Conservation (phyloP, 1,284 basidiomycete genomes). For the Ceratorhiza oryzae-sativae region DNA sequence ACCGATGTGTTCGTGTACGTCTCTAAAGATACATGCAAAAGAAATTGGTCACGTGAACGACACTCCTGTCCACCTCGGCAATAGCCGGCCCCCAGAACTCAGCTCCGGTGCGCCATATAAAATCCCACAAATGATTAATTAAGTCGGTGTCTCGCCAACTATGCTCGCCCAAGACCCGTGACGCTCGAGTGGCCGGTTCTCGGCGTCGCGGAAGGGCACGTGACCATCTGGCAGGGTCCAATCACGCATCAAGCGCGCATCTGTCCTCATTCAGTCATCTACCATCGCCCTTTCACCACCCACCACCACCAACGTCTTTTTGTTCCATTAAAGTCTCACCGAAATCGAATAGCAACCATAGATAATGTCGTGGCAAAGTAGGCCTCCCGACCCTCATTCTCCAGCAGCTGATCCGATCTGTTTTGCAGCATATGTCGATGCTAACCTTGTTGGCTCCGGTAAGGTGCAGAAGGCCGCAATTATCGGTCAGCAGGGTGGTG, state of each 20-base stretch:
- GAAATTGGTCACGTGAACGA: no score
- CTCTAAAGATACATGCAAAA: no score
- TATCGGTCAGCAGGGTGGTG: slow-evolving; percentile 82
- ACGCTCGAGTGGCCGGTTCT: no score
- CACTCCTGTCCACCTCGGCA: no score
- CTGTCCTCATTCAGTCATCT: slow-evolving; percentile 26
- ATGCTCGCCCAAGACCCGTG: no score
- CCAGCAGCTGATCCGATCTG: background rate
- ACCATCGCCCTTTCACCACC: slow-evolving; percentile 29
- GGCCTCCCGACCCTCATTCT: slow-evolving; percentile 1
- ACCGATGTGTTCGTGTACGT: no score
- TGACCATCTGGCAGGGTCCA: background rate
- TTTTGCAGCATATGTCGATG: slow-evolving; percentile 81
- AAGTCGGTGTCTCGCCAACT: no score
- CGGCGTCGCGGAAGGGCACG: background rate
- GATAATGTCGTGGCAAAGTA: slow-evolving; percentile 66
- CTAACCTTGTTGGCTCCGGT: slow-evolving; percentile 79
- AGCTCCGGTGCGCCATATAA: no score
- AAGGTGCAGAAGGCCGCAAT: slow-evolving; percentile 85
- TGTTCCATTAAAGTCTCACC: slow-evolving; percentile 4
- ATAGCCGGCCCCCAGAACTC: no score
- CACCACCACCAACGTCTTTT: background rate
- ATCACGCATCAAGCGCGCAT: slow-evolving; percentile 29
- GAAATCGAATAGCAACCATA: slow-evolving; percentile 5
- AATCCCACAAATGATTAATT: no score